Evolutionary conservation across 495 filamentous ascomycete species (phyloP), one percentile per base, ranked within the genome.

Genomic region (Rhypophila decipiens): DNA sequence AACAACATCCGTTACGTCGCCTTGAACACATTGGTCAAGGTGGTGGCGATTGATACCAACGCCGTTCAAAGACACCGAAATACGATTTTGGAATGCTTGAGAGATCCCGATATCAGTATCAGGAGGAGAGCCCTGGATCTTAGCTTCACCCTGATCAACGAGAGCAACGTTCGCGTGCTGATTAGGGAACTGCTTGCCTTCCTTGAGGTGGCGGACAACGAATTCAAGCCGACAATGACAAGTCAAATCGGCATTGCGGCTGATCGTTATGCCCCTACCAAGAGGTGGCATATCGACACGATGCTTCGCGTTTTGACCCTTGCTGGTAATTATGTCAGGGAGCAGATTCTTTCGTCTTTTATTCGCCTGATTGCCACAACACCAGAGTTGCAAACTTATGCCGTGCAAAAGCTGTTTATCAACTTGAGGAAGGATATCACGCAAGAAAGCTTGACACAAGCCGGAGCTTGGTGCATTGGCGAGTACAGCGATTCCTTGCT

Each of bases 1-100:
- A 98, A 98, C 73, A 98, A 98, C 59, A 97, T 98, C 61, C 87
- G 93, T 58, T 98, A 98, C 62, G 93, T 98, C 39, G 93, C 93
- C 20, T 68, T 98, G 21, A 98, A 98, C 65, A 98, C 93, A 1
- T 73, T 98, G 49, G 91, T 95, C 69, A 98, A 98, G 69, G 93
- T 98, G 42, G 91, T 98, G 37, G 91, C 94, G 9, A 88, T 98
- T 31, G 93, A 98, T 61, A 94, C 93, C 15, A 97, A 96, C 59
- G 94, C 93, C 2, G 93, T 98, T 4, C 94, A 97, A 60, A 75
- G 93, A 61, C 93, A 98, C 67, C 83, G 94, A 44, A 97, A 96
- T 64, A 98, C 93, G 7, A 96, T 98, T 54, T 73, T 98, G 34
- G 93, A 96, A 58, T 98, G 93, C 70, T 69, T 98, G 40, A 80